A percentile compares a stretch with the other conserved stretches of the same genome.
phyloP scores from a whole-genome alignment of 1,284 basidiomycete genomes.

The Apiotrichum domesticum region DNA sequence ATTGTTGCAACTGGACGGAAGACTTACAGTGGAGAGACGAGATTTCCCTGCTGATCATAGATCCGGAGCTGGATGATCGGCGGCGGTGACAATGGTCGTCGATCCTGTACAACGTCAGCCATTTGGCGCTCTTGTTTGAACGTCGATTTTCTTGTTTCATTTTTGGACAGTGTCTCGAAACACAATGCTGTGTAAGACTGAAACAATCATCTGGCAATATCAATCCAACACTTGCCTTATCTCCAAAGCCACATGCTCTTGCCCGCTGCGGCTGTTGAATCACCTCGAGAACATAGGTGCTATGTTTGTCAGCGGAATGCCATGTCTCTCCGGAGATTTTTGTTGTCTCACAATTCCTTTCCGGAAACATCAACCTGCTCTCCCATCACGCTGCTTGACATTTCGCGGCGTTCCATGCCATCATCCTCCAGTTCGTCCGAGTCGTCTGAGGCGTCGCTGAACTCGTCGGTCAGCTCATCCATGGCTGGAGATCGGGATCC shows the following conservation, averaged over 20 bases:
- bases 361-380: not conserved
- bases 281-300: constrained; percentile 73
- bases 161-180: too few relatives aligned
- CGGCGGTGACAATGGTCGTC: constrained; percentile 79
- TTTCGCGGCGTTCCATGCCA: not conserved
- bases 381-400: constrained; percentile 2
- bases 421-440: constrained; percentile 16
- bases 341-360: not conserved
- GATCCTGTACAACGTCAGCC: constrained; percentile 56
- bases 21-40: constrained; percentile 70
- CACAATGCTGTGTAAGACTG: too few relatives aligned
- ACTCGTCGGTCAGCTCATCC: constrained; percentile 8
- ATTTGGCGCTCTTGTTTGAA: too few relatives aligned
- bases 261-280: constrained; percentile 80
- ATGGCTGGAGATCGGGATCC: not conserved
- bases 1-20: not conserved
- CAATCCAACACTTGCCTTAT: constrained; percentile 59
- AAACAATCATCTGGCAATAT: too few relatives aligned
- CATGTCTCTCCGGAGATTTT: too few relatives aligned
- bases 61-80: constrained; percentile 56
- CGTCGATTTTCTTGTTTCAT: too few relatives aligned
- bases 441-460: constrained; percentile 9
- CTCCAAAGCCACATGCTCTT: constrained; percentile 89
- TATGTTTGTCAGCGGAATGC: constrained; percentile 31
- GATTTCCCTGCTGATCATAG: constrained; percentile 52